Conservation (phyloP, 2,329 filamentous ascomycete genomes). For the Fusarium pseudoanthophilum region DNA sequence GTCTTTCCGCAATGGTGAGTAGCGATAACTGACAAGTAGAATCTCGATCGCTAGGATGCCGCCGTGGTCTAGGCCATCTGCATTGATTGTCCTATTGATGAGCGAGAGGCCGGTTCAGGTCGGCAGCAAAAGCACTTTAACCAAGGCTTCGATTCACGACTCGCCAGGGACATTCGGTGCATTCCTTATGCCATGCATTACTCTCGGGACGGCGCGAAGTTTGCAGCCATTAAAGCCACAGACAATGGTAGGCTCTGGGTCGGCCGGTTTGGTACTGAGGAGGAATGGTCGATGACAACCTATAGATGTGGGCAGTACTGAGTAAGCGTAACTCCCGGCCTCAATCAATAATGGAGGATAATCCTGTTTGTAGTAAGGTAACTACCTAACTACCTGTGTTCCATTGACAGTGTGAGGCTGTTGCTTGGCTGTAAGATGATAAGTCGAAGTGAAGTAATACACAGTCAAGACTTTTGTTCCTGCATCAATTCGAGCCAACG, state of each 20-base stretch:
- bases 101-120: neutral
- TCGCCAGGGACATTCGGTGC: neutral
- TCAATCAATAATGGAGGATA: neutral
- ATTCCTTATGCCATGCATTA: conserved; percentile 1
- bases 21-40: neutral
- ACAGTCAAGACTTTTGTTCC: neutral
- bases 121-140: neutral
- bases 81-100: neutral
- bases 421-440: neutral
- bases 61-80: neutral
- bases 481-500: neutral
- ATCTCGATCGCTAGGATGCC: neutral
- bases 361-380: neutral
- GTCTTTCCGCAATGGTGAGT: neutral
- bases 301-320: neutral
- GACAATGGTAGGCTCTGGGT: neutral
- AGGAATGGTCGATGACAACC: conserved; percentile 30
- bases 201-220: conserved; percentile 21
- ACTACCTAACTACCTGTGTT: neutral
- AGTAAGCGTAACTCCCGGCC: neutral
- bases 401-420: neutral
- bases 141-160: neutral
- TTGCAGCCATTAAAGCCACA: conserved; percentile 24
- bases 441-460: neutral
- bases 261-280: conserved; percentile 2